phyloP scores from a whole-genome alignment of 192 early-diverging fungal genomes.

The Entomortierella parvispora region DNA sequence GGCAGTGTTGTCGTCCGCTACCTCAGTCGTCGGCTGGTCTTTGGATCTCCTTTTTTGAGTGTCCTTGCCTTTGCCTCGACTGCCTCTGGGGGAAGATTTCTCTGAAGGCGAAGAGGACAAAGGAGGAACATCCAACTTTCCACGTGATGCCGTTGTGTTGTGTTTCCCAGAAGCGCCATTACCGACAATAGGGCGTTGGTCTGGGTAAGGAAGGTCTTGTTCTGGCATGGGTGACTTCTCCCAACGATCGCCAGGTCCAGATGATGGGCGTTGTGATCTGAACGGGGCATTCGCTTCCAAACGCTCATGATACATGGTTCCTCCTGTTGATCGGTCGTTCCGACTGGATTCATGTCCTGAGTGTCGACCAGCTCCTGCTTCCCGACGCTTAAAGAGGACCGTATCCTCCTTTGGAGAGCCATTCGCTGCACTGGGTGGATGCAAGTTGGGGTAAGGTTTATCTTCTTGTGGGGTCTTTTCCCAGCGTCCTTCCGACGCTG shows the following conservation, averaged over 20 bases:
- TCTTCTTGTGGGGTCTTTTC: constrained; percentile 45
- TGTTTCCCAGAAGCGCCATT: background rate
- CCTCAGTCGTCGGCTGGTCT: constrained; percentile 7
- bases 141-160: constrained; percentile 4
- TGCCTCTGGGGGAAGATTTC: constrained; percentile 10
- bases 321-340: background rate
- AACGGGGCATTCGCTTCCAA: constrained; percentile 9
- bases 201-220: constrained; percentile 35
- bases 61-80: constrained; percentile 40
- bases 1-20: background rate
- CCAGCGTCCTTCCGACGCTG: constrained; percentile 27
- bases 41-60: constrained; percentile 25
- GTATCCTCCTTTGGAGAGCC: constrained; percentile 29
- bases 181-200: background rate
- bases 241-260: constrained; percentile 16
- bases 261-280: background rate
- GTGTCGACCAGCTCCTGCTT: background rate
- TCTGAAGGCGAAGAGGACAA: background rate
- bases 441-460: constrained; percentile 33
- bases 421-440: background rate
- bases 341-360: background rate
- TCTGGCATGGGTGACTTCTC: constrained; percentile 14
- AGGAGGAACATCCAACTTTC: background rate
- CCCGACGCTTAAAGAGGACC: constrained; percentile 32
- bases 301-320: constrained; percentile 39